phyloP scores from a whole-genome alignment of 202 grass and related monocot genomes.

The Panicum virgatum region DNA sequence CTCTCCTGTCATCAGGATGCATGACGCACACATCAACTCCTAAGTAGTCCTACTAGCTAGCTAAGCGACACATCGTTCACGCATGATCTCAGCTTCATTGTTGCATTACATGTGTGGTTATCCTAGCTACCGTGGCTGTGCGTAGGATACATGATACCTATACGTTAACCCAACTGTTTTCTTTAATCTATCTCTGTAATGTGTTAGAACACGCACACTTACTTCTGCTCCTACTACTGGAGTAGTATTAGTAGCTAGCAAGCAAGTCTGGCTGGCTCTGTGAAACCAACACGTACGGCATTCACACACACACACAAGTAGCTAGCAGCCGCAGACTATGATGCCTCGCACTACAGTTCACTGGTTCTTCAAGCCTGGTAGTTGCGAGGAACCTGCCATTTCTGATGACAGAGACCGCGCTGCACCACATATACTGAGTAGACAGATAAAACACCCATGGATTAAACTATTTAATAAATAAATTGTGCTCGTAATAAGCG shows the following conservation, averaged over 20 bases:
- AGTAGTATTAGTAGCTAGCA: not conserved
- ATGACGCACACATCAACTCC: no score
- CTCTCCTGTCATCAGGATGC: not conserved
- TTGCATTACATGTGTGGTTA: not conserved
- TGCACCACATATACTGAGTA: not conserved
- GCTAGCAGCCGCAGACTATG: no score
- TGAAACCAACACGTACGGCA: not conserved
- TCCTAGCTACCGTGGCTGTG: not conserved
- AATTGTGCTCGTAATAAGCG: not conserved
- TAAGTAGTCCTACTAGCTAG: no score
- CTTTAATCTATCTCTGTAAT: not conserved
- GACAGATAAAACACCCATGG: not conserved
- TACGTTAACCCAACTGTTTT: constrained; percentile 15
- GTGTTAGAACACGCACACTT: not conserved
- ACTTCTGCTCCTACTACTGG: not conserved
- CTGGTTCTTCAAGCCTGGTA: not conserved
- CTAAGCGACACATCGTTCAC: not conserved
- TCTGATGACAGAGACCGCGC: not conserved
- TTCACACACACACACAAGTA: no score
- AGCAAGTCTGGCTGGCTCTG: not conserved
- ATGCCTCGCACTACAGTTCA: no score
- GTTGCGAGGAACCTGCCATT: constrained; percentile 1
- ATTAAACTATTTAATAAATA: no score
- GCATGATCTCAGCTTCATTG: not conserved
- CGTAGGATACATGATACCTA: not conserved